Evolutionary conservation across 2,329 filamentous ascomycete genomes (phyloP), one percentile per base, ranked within the genome.

Genomic region (Pyrenochaeta sp.): DNA sequence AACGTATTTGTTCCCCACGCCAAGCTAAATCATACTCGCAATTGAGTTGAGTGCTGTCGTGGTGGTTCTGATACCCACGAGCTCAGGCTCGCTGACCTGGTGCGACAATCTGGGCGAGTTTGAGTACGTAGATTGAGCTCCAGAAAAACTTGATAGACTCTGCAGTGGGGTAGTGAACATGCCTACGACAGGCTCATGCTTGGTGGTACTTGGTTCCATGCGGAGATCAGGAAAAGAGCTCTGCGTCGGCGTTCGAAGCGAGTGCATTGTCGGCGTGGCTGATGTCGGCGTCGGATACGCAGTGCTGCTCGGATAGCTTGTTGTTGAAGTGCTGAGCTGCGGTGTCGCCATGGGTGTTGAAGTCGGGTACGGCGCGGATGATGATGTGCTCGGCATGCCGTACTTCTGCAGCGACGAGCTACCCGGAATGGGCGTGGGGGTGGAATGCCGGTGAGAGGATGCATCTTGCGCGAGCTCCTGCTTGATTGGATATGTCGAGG

Each of bases 401-500:
- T 70, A 69, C 1, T 61, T 46, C 37, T 69, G 66, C 9, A 73
- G 53, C 6, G 69, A 67, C 5, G 69, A 59, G 27, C 64, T 68
- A n/a, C 66, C 65, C 24, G 64, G 32, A 27, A 64, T 59, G 2
- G 72, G 70, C 37, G 65, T 73, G n/a, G 72, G 72, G 8, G 72
- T 70, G 27, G 73, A 74, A 66, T 74, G 68, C 12, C 69, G 67
- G 58, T 72, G 59, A 25, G 69, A 64, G 39, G 58, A 39, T 39
- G 64, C 51, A 47, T 73, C 66, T 52, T 69, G 66, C 28, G 68
- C 57, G 5, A 58, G 15, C 19, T 77, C 72, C 22, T 71, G 66
- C 50, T 71, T 75, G 56, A 72, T 64, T 30, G 72, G 73, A 43
- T 77, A 75, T n/a, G 69, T 69, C 2, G 71, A 74, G 19, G 75